These are phyloP conservation scores for Termitomyces sp. DNA, from an alignment of 768 basidiomycete species.

Conservation along the genomic window DNA sequence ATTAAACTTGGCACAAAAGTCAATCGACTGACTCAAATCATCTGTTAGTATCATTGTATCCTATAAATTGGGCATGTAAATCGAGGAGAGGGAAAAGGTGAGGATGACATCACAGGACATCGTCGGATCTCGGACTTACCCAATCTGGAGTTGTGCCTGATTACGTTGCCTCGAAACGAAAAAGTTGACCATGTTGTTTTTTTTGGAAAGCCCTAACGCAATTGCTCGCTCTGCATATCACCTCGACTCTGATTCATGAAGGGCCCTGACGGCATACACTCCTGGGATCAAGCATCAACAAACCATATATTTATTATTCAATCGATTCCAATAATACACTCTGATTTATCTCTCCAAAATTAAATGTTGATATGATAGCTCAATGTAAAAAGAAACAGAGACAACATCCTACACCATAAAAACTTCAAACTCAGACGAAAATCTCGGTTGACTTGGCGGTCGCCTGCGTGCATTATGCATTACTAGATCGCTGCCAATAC, in stretches of 20 bases:
- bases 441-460: neutral
- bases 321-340: too few species aligned
- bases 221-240: neutral
- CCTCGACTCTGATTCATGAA: neutral
- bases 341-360: neutral
- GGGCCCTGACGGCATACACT: neutral
- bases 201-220: neutral
- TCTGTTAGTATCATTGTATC: neutral
- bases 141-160: neutral
- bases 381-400: neutral
- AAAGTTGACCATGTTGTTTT: neutral
- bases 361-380: neutral
- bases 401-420: neutral
- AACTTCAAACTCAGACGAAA: neutral
- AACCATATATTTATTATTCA: too few species aligned
- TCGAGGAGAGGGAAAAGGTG: neutral
- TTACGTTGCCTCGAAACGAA: neutral
- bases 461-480: neutral
- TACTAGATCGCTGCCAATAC: constrained; percentile 19
- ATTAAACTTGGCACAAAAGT: too few species aligned
- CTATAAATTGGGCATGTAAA: neutral
- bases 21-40: neutral
- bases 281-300: neutral
- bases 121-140: neutral
- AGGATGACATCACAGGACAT: neutral